Conservation (phyloP, 2,329 filamentous ascomycete genomes). For the Colletotrichum plurivorum region DNA sequence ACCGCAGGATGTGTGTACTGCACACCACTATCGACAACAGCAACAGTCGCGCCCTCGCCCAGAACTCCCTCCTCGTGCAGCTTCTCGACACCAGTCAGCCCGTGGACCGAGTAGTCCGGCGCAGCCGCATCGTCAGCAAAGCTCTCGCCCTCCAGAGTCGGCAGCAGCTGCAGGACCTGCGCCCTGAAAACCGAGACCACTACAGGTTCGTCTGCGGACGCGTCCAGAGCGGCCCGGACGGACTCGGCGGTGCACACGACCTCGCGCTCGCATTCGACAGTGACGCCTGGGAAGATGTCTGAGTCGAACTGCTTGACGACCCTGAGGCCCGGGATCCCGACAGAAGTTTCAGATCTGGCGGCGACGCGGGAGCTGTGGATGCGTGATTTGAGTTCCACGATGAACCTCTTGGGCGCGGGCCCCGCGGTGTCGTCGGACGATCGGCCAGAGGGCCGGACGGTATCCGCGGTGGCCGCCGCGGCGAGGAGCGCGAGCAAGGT, state of each 20-base stretch:
- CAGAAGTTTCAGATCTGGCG: not conserved
- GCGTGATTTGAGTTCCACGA: slow-evolving; percentile 35
- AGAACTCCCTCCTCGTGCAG: slow-evolving; percentile 54
- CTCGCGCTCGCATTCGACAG: slow-evolving; percentile 48
- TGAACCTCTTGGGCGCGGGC: slow-evolving; percentile 31
- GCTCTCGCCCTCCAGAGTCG: slow-evolving; percentile 13
- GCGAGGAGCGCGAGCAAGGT: not conserved
- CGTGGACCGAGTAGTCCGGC: slow-evolving; percentile 48
- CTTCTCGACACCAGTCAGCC: slow-evolving; percentile 55
- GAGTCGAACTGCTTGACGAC: slow-evolving; percentile 38
- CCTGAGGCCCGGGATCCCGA: slow-evolving; percentile 5
- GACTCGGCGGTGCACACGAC: slow-evolving; percentile 48
- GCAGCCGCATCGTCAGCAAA: slow-evolving; percentile 37
- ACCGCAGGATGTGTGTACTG: slow-evolving; percentile 57
- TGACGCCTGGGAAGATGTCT: slow-evolving; percentile 53
- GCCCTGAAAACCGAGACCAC: slow-evolving; percentile 35
- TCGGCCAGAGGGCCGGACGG: not conserved
- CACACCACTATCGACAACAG: slow-evolving; percentile 57
- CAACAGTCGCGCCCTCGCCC: slow-evolving; percentile 55
- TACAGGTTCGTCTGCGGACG: slow-evolving; percentile 44
- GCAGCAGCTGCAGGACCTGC: slow-evolving; percentile 22
- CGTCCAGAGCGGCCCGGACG: slow-evolving; percentile 49
- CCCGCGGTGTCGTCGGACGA: not conserved
- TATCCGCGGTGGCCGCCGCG: not conserved
- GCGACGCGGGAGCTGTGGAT: slow-evolving; percentile 11